Percentiles rank a stretch among this genome's conserved stretches.
phyloP scores from a whole-genome alignment of 2,329 filamentous ascomycete genomes.

The Aspergillus cejpii region DNA sequence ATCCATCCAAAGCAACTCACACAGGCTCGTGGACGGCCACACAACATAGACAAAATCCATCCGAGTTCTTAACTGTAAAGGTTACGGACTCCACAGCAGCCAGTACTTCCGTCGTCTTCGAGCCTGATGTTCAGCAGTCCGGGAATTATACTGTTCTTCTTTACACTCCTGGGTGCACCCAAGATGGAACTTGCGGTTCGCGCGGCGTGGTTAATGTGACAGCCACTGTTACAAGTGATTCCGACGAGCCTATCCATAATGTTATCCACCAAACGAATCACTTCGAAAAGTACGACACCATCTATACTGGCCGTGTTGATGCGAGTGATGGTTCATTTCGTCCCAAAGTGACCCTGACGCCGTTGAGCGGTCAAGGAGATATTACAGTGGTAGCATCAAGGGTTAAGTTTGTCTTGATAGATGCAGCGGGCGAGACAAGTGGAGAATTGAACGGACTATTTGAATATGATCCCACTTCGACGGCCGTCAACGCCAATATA shows the following conservation, averaged over 20 bases:
- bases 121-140: conserved; percentile 76
- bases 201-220: conserved; percentile 80
- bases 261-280: conserved; percentile 84
- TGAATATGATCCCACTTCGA: conserved; percentile 66
- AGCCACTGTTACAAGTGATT: conserved; percentile 54
- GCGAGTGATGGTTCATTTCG: conserved; percentile 65
- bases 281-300: conserved; percentile 91
- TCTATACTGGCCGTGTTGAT: conserved; percentile 82
- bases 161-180: conserved; percentile 84
- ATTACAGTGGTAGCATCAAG: conserved; percentile 84
- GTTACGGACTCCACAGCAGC: conserved; percentile 54
- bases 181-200: conserved; percentile 67
- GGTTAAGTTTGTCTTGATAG: conserved; percentile 61
- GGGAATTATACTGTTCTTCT: conserved; percentile 88
- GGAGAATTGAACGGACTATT: conserved; percentile 83
- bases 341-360: conserved; percentile 70
- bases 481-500: conserved; percentile 56
- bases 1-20: conserved; percentile 58
- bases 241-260: conserved; percentile 49
- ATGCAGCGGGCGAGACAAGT: conserved; percentile 58
- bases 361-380: conserved; percentile 53
- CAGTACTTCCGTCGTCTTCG: conserved; percentile 58
- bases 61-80: conserved; percentile 67
- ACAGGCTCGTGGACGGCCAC: conserved; percentile 70
- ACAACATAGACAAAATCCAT: conserved; percentile 61